Conservation (phyloP, 495 filamentous ascomycete genomes). For the Evernia prunastri region DNA sequence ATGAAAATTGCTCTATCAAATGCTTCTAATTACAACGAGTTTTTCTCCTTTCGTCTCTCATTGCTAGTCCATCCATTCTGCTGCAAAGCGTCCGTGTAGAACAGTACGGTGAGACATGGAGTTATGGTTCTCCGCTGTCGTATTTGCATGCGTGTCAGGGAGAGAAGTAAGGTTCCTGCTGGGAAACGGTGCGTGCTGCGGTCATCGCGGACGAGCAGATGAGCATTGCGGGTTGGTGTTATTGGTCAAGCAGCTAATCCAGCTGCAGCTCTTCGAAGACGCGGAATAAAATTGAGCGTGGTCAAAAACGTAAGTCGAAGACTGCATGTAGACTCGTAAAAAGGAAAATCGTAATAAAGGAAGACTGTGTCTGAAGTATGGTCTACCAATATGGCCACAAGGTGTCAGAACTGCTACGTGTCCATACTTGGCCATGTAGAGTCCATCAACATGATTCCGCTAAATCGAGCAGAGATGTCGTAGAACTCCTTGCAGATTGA, state of each 20-base stretch:
- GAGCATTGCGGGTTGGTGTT: neutral
- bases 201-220: constrained; percentile 5
- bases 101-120: constrained; percentile 4
- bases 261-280: neutral
- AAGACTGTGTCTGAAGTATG: constrained; percentile 1
- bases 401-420: constrained; percentile 8
- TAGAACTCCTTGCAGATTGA: constrained; percentile 12
- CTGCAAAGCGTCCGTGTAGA: constrained; percentile 1
- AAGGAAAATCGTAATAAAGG: constrained; percentile 12
- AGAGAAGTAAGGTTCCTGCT: neutral
- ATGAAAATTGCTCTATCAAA: constrained; percentile 17
- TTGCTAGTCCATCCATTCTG: constrained; percentile 13
- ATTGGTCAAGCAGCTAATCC: constrained; percentile 1
- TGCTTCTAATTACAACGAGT: constrained; percentile 17
- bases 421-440: constrained; percentile 7
- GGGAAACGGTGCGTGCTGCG: constrained; percentile 8
- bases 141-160: neutral
- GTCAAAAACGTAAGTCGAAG: constrained; percentile 2
- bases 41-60: constrained; percentile 1
- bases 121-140: neutral
- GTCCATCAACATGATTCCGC: constrained; percentile 11
- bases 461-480: constrained; percentile 14
- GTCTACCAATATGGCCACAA: constrained; percentile 11
- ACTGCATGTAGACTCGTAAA: neutral
- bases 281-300: constrained; percentile 6